phyloP scores from a whole-genome alignment of 495 filamentous ascomycete species.

The Neurospora terricola region DNA sequence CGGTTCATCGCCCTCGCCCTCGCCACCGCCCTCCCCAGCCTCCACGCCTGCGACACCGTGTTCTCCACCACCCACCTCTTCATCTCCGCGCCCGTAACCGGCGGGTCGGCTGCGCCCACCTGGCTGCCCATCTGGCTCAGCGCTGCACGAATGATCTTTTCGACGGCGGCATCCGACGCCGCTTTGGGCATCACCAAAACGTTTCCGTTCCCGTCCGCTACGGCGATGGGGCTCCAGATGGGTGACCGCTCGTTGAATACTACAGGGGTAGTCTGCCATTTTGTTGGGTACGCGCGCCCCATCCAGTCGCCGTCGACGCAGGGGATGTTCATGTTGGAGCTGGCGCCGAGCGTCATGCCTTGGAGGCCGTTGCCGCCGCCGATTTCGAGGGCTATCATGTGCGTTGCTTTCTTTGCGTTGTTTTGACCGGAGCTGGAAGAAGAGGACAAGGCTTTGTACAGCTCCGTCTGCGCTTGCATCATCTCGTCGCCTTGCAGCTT shows the following conservation, averaged over 20 bases:
- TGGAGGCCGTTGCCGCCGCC: constrained; percentile 47
- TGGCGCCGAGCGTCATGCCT: constrained; percentile 40
- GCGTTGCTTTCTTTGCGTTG: constrained; percentile 21
- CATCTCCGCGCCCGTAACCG: constrained; percentile 32
- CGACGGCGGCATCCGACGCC: constrained; percentile 29
- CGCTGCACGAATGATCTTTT: constrained; percentile 31
- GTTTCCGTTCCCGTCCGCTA: constrained; percentile 42
- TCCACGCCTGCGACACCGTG: constrained; percentile 43
- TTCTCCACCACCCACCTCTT: constrained; percentile 41
- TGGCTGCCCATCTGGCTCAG: constrained; percentile 39
- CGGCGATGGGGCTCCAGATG: constrained; percentile 35
- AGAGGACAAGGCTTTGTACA: constrained; percentile 27
- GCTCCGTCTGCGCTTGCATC: constrained; percentile 36
- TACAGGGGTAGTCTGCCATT: constrained; percentile 48
- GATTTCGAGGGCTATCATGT: constrained; percentile 43
- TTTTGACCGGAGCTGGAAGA: constrained; percentile 2
- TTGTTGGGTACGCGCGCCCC: constrained; percentile 46
- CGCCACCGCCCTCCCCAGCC: constrained; percentile 44
- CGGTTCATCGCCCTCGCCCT: constrained; percentile 36
- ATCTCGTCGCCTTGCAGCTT: constrained; percentile 43
- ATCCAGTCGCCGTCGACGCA: constrained; percentile 49
- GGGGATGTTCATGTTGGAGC: constrained; percentile 38
- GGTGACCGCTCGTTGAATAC: constrained; percentile 39
- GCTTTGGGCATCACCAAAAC: constrained; percentile 33
- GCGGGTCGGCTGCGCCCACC: constrained; percentile 36